A percentile compares a stretch with the other conserved stretches of the same genome.
phyloP scores from a whole-genome alignment of 768 basidiomycete species.

The Chalciporus sphaerocephalus region DNA sequence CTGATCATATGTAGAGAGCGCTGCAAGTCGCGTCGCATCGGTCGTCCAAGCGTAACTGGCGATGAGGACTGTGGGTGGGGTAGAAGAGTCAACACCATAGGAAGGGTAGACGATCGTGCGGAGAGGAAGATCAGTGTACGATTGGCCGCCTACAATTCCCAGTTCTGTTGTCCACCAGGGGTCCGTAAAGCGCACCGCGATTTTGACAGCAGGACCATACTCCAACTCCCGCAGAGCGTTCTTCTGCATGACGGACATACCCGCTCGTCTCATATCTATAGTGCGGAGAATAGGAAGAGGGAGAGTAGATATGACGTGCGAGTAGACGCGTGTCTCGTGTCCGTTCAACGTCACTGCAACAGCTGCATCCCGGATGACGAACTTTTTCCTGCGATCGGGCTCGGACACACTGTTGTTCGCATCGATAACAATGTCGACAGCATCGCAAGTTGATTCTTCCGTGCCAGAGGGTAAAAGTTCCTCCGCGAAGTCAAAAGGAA shows the following conservation, averaged over 20 bases:
- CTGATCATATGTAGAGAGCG: conserved; percentile 24
- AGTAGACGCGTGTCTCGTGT: conserved; percentile 20
- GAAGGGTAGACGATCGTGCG: conserved; percentile 44
- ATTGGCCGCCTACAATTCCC: conserved; percentile 38
- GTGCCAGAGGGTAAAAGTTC: background rate
- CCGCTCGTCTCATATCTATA: conserved; percentile 29
- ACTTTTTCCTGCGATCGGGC: background rate
- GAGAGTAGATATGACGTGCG: conserved; percentile 42
- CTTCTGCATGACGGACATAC: conserved; percentile 28
- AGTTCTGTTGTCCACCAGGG: conserved; percentile 40
- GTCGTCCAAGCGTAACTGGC: conserved; percentile 40
- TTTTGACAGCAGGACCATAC: conserved; percentile 38
- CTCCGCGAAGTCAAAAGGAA: background rate
- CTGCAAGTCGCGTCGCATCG: conserved; percentile 36
- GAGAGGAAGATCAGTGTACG: conserved; percentile 40
- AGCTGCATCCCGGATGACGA: background rate
- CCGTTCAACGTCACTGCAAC: conserved; percentile 11
- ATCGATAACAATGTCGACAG: background rate
- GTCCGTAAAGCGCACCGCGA: conserved; percentile 40
- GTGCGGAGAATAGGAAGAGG: conserved; percentile 35
- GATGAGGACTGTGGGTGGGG: conserved; percentile 32
- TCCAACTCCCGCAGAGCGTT: conserved; percentile 37
- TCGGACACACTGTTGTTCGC: background rate
- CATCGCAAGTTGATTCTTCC: background rate
- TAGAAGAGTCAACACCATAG: conserved; percentile 25